phyloP scores from a whole-genome alignment of 1,139 yeast genomes.

The Suhomyces wounanorum region DNA sequence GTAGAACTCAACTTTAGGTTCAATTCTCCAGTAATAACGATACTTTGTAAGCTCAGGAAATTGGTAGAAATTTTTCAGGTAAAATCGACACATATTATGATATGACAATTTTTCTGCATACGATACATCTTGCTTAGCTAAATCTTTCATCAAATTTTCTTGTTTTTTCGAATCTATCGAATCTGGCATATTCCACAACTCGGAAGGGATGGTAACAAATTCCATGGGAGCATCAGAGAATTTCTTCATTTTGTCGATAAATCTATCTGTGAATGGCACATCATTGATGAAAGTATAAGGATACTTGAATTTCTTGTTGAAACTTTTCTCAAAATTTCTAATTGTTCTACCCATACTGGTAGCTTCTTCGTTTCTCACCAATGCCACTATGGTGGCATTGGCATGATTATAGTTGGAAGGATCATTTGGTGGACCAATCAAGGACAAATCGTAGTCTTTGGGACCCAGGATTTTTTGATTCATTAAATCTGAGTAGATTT shows the following conservation, averaged over 20 bases:
- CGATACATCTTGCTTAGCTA: slow-evolving; percentile 53
- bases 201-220: slow-evolving; percentile 58
- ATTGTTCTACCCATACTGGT: slow-evolving; percentile 53
- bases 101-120: slow-evolving; percentile 66
- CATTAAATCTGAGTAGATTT: slow-evolving; percentile 36
- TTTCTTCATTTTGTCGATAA: slow-evolving; percentile 45
- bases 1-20: slow-evolving; percentile 70
- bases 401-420: slow-evolving; percentile 44
- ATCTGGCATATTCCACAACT: slow-evolving; percentile 67
- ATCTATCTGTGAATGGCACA: slow-evolving; percentile 58
- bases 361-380: slow-evolving; percentile 68
- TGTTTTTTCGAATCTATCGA: slow-evolving; percentile 51
- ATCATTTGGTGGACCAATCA: slow-evolving; percentile 33
- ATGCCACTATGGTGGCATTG: slow-evolving; percentile 71
- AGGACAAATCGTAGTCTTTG: slow-evolving; percentile 42
- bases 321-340: slow-evolving; percentile 57
- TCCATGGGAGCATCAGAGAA: slow-evolving; percentile 54
- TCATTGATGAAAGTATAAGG: slow-evolving; percentile 85
- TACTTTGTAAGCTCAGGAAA: slow-evolving; percentile 59
- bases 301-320: slow-evolving; percentile 69
- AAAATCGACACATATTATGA: slow-evolving; percentile 78
- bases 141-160: slow-evolving; percentile 35
- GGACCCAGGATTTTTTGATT: slow-evolving; percentile 47
- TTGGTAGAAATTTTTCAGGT: slow-evolving; percentile 63
- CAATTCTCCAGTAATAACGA: slow-evolving; percentile 76